Base-by-base conservation (phyloP, 768 basidiomycete species). In the Coprinopsis cinerea region DNA sequence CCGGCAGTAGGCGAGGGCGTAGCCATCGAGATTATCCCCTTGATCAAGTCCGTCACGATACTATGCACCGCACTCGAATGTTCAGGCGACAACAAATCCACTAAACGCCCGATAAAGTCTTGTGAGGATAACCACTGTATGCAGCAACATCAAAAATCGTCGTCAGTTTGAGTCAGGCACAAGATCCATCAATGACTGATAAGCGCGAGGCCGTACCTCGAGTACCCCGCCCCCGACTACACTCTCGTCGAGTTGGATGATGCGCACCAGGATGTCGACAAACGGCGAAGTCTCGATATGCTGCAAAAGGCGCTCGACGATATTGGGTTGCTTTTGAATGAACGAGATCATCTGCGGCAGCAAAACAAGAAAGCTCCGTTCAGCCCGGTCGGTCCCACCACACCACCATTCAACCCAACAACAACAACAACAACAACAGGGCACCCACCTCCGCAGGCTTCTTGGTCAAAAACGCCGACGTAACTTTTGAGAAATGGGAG, bases 401-500 rank as follows among this genome's bases (percentile, higher is more conserved):
- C 9, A 56, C 61, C 58, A 56, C 56, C 48, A 63, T 57, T 59
- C 57, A 56, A 51, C 53, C 41, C 49, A 53, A 52, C 53, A 55
- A 18, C 54, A 62, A 59, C 54, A 58, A 58, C 58, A 63, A 57
- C 59, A 6, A 18, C 22, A 13, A 5, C 13, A 57, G n/a, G n/a
- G n/a, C n/a, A 76, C 76, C 62, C 68, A 92, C 92, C 81, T 96
- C 92, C 54, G 77, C 77, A 22, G 91, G 89, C 67, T 89, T 88
- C 72, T 93, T 94, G 55, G 75, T 83, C 60, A 99, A 67, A 58
- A 98, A 89, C 1, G 85, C 79, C 32, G 86, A 82, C 61, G 92
- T 96, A 57, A 97, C 88, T 67, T 95, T 91, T n/a, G 86, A 82
- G 72, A 96, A 99, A 66, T 91, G 88, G 1, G 91, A 83, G 25